Evolutionary conservation across 2,329 filamentous ascomycete species (phyloP).

Genomic region (Nannizziopsis arthrosporioides): DNA sequence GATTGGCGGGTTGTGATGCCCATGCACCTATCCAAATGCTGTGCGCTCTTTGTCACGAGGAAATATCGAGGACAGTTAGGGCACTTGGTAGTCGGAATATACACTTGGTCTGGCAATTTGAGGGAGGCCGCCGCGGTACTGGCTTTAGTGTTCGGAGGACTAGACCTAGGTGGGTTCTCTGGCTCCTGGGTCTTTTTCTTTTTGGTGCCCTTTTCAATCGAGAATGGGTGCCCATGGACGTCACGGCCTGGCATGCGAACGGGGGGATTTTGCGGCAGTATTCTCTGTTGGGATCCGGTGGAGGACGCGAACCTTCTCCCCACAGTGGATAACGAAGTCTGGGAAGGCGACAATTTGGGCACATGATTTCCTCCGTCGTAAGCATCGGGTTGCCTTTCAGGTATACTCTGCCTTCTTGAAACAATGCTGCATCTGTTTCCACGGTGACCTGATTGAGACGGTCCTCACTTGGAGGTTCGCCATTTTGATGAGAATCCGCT

Average conservation of each 20-base stretch:
- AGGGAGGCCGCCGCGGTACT: constrained; percentile 19
- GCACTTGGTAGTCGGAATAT: constrained; percentile 39
- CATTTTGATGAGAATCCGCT: constrained; percentile 22
- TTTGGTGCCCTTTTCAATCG: constrained; percentile 36
- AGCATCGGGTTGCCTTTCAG: constrained; percentile 49
- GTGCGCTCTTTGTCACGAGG: constrained; percentile 49
- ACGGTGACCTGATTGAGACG: constrained; percentile 26
- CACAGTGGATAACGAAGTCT: constrained; percentile 47
- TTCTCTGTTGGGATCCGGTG: constrained; percentile 40
- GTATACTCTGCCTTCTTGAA: constrained; percentile 42
- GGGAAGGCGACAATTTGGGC: constrained; percentile 49
- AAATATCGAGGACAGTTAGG: constrained; percentile 51
- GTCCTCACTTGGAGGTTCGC: constrained; percentile 25
- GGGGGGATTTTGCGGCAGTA: constrained; percentile 52
- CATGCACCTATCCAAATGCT: constrained; percentile 51
- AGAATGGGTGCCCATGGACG: constrained; percentile 46
- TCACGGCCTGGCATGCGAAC: constrained; percentile 47
- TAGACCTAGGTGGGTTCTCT: constrained; percentile 25
- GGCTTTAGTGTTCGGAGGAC: constrained; percentile 24
- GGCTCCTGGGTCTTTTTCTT: constrained; percentile 32
- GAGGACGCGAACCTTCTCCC: constrained; percentile 38
- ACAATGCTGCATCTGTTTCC: constrained; percentile 42
- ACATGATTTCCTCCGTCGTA: constrained; percentile 48
- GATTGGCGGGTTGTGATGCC: constrained; percentile 45
- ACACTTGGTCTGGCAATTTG: constrained; percentile 24